phyloP scores from a whole-genome alignment of 2,329 filamentous ascomycete species.

The Dryadomyces quercus-mongolicae region DNA sequence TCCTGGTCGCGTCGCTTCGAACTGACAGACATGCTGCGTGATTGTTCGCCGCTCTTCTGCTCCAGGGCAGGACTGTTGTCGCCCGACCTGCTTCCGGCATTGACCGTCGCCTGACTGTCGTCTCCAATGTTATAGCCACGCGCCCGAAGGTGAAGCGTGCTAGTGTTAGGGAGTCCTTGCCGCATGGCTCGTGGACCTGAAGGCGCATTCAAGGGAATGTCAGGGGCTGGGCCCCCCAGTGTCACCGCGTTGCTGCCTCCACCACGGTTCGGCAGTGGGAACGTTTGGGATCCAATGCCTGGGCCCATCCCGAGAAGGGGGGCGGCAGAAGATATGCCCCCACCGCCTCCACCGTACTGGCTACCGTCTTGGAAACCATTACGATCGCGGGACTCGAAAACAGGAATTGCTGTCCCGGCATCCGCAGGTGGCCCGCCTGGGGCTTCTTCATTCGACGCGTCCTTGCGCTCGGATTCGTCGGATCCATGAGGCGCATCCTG shows the following conservation, averaged over 20 bases:
- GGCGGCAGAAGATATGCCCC: not conserved
- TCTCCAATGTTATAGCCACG: slow-evolving; percentile 20
- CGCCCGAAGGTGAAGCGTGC: slow-evolving; percentile 52
- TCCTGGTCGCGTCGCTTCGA: slow-evolving; percentile 18
- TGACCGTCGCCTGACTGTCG: slow-evolving; percentile 11
- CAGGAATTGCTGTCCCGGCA: slow-evolving; percentile 1
- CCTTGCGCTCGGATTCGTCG: slow-evolving; percentile 4
- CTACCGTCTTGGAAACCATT: not conserved
- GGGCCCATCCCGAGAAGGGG: not conserved
- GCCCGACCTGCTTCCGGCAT: slow-evolving; percentile 6
- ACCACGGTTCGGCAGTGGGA: not conserved
- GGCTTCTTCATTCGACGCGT: not conserved
- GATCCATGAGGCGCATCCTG: not conserved
- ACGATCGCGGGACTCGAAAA: slow-evolving; percentile 4
- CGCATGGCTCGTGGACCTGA: slow-evolving; percentile 93
- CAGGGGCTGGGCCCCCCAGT: slow-evolving; percentile 15
- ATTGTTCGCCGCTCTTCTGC: slow-evolving; percentile 22
- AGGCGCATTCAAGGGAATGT: slow-evolving; percentile 59
- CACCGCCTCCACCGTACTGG: not conserved
- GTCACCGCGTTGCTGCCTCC: slow-evolving; percentile 4
- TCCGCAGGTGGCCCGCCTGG: not conserved
- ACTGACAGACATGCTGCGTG: slow-evolving; percentile 34
- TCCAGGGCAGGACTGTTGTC: slow-evolving; percentile 9
- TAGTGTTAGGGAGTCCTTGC: slow-evolving; percentile 74
- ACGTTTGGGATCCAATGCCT: not conserved